Evolutionary conservation across 2,329 filamentous ascomycete genomes (phyloP).

Genomic region (Aspergillus fructus): DNA sequence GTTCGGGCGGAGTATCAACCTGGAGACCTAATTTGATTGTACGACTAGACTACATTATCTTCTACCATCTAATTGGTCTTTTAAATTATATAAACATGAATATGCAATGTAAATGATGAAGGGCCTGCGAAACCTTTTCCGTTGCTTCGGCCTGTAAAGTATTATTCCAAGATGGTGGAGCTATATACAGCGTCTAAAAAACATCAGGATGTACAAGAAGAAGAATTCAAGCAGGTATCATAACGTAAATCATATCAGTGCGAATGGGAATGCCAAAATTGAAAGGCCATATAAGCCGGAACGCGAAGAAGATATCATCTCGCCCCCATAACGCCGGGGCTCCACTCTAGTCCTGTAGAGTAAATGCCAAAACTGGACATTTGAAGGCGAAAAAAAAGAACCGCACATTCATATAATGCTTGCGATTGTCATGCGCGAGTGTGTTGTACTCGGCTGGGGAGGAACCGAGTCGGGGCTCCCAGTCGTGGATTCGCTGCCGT

Average conservation of each 20-base stretch:
- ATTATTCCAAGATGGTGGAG: not conserved
- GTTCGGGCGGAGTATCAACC: slow-evolving; percentile 95
- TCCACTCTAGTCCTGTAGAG: slow-evolving; percentile 1
- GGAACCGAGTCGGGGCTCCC: slow-evolving; percentile 24
- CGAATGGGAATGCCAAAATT: not conserved
- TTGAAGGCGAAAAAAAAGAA: too few species aligned
- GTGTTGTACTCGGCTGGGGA: slow-evolving; percentile 30
- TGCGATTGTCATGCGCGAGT: slow-evolving; percentile 48
- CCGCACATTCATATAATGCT: slow-evolving; percentile 42
- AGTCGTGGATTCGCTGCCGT: slow-evolving; percentile 23
- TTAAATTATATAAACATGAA: not conserved
- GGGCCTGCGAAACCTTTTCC: not conserved
- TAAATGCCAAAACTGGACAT: not conserved
- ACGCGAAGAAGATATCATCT: not conserved
- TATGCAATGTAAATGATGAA: not conserved
- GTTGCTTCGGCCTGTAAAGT: not conserved
- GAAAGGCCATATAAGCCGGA: not conserved
- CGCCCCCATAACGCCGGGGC: not conserved
- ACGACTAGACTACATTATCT: not conserved
- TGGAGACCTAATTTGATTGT: slow-evolving; percentile 72
- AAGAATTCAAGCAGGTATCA: not conserved
- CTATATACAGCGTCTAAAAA: slow-evolving; percentile 4
- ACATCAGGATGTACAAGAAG: not conserved
- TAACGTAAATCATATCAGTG: slow-evolving; percentile 3
- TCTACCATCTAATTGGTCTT: not conserved